phyloP scores from a whole-genome alignment of 129 eudicot species.

The Artemisia annua region DNA sequence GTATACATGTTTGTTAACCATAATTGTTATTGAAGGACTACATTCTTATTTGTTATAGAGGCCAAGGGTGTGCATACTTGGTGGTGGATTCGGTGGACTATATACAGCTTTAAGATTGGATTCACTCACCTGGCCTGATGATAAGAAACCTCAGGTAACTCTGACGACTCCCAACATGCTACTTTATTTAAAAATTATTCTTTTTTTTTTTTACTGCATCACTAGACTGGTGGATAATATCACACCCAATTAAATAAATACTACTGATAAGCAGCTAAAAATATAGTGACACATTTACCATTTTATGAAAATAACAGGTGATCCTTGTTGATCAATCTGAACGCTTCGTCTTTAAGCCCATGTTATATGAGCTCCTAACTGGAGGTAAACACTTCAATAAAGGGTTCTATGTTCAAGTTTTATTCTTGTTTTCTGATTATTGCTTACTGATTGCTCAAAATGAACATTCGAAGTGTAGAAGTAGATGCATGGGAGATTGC shows the following conservation, averaged over 20 bases:
- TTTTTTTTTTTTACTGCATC: background rate
- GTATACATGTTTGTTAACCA: constrained; percentile 8
- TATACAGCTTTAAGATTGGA: constrained; percentile 94
- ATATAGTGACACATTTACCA: constrained; percentile 4
- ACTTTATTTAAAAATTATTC: background rate
- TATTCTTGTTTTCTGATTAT: background rate
- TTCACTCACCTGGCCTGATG: constrained; percentile 97
- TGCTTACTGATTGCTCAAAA: constrained; percentile 6
- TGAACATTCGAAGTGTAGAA: constrained; percentile 54
- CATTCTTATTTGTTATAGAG: constrained; percentile 46
- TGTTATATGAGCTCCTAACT: constrained; percentile 91
- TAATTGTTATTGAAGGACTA: background rate
- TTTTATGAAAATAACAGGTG: constrained; percentile 51
- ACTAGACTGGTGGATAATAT: constrained; percentile 15
- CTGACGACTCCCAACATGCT: constrained; percentile 5
- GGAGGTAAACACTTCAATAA: constrained; percentile 63
- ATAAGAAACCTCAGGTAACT: constrained; percentile 89
- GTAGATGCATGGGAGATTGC: constrained; percentile 99
- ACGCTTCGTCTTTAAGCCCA: constrained; percentile 94
- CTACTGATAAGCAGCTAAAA: background rate
- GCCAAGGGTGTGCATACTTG: constrained; percentile 95
- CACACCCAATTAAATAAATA: background rate
- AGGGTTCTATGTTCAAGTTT: constrained; percentile 2
- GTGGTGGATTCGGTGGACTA: constrained; percentile 99
- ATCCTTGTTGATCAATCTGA: constrained; percentile 94